Base-by-base conservation (phyloP, 2,329 filamentous ascomycete genomes). In the Cordyceps pruinosa region DNA sequence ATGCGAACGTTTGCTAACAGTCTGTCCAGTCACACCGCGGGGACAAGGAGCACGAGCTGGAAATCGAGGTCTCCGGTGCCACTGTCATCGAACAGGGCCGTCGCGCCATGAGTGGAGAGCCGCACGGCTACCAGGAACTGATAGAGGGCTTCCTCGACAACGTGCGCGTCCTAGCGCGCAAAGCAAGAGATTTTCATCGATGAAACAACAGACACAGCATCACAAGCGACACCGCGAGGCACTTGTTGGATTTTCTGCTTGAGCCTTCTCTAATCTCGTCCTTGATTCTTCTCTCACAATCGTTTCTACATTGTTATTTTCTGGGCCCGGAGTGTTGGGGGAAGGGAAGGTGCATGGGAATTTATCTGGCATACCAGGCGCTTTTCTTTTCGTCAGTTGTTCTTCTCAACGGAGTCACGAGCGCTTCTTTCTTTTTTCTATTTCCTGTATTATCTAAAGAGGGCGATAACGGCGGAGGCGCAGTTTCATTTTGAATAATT, bases 81-180 rank as follows among this genome's bases (percentile, higher is more conserved):
- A 75, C 79, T n/a, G 69, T 93, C 15, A 72, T 88, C 47, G 80
- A 87, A 12, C 87, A 92, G 62, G 87, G 86, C 7, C 73, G 75
- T 35, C 76, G 78, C 57, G 79, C 83, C 25, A 73, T 78, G 63
- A 70, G 69, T 5, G 74, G 75, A 2, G 73, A 78, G 56, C 74
- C 76, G 6, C 83, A 86, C 63, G 81, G 79, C 53, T 90, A 87
- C 67, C 77, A 82, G 56, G 80, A 84, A 46, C 71, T 93, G 15
- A 81, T 94, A 3, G 84, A 87, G 60, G 87, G 86, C 1, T 82
- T 94, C 61, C 72, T 93, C 57, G 86, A 91, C 69, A 93, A 94
- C 63, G 76, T 88, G 35, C 77, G 84, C 19, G 75, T 85, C 28
- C 71, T 89, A 34, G 78, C 81, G 0, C 71, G 75, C 46, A 75